Base-by-base conservation (phyloP, 805 yeast species). In the Hanseniaspora opuntiae region DNA sequence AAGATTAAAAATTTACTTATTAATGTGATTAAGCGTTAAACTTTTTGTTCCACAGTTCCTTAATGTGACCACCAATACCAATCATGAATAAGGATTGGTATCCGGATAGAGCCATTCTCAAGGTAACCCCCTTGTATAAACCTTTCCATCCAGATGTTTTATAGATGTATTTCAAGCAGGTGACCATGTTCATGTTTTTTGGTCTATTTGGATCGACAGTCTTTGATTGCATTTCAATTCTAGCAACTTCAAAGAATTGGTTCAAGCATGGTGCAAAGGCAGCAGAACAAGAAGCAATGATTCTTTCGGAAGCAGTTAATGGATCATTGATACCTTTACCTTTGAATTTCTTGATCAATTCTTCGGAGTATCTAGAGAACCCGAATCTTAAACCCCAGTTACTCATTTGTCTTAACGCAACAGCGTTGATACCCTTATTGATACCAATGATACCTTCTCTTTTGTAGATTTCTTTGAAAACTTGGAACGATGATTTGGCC, bases 21-120 rank as follows among this genome's bases (percentile, higher is more conserved):
- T 30, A 11, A 39, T 11, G 30, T 25, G 17, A 24, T 7, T 44
- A 28, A 20, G 39, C 44, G 17, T 36, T 45, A 19, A 51, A 28
- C n/a, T 53, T 53, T 32, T 47, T 17, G 33, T 75, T 86, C 50
- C 83, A 83, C 54, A 74, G 73, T 54, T 82, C 87, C 67, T 79
- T 83, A 35, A 88, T 88, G 69, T 88, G 86, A 65, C 93, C 98
- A 67, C 97, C 98, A 60, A 93, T 80, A 12, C 96, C 96, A 56
- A 90, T 97, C 97, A 90, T 90, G 68, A 95, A 90, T 45, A 90
- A 87, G 3, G 97, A 90, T 74, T 93, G 98, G 97, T 97, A 93
- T 58, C 90, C 83, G 63, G 97, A 95, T 59, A 93, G 77, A 54
- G 95, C 97, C 60, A 93, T 79, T 76, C 98, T 84, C 61, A 98